Evolutionary conservation across 805 yeast genomes (phyloP).

Genomic region (Candida andamanensis): DNA sequence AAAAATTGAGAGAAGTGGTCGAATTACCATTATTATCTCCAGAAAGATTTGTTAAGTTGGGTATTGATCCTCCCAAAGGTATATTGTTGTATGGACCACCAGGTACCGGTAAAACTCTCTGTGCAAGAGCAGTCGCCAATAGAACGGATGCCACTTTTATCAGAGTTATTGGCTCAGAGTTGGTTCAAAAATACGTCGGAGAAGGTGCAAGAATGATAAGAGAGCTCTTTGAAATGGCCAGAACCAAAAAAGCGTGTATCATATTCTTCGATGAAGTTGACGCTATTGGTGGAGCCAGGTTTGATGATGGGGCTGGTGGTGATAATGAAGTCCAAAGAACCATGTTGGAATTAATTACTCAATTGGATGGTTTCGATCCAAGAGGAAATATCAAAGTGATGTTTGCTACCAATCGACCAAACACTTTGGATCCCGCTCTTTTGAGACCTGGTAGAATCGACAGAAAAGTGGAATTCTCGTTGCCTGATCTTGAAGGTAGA

Average conservation of each 20-base stretch:
- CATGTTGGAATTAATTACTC: conserved; percentile 96
- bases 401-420: conserved; percentile 99
- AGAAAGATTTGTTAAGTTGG: conserved; percentile 92
- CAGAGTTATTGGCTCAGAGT: conserved; percentile 96
- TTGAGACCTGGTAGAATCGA: conserved; percentile 98
- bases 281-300: conserved; percentile 99
- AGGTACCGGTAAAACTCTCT: conserved; percentile 96
- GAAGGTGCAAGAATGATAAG: conserved; percentile 99
- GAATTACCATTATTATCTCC: conserved; percentile 92
- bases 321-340: conserved; percentile 99
- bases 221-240: conserved; percentile 97
- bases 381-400: conserved; percentile 98
- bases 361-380: conserved; percentile 97
- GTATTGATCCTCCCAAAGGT: conserved; percentile 99
- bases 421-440: conserved; percentile 95
- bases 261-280: conserved; percentile 98
- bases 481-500: conserved; percentile 96
- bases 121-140: conserved; percentile 99
- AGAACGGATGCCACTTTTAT: conserved; percentile 98
- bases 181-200: conserved; percentile 97
- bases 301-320: conserved; percentile 99
- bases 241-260: conserved; percentile 96
- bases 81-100: conserved; percentile 96
- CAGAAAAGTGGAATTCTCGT: conserved; percentile 93
- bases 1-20: conserved; percentile 91